Base-by-base conservation (phyloP, 78 protist species). In the Dictyostelium citrinum region DNA sequence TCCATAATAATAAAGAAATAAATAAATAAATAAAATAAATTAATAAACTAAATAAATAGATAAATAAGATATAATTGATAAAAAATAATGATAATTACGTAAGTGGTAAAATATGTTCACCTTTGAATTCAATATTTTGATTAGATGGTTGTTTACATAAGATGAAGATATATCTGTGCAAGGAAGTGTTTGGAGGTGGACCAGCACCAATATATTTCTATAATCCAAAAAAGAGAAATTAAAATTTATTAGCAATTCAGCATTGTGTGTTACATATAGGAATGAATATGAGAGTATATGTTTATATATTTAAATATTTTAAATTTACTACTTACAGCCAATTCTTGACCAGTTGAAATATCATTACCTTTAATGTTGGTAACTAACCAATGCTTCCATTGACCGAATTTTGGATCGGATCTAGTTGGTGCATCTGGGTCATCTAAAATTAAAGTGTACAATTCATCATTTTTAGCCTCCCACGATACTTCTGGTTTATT, bases 341-440 rank as follows among this genome's bases (percentile, higher is more conserved):
- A 33, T 12, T 29, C 49, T 35, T 41, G 51, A 77, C 78, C 77
- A 55, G 46, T 17, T 81, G 61, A 24, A 41, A 86, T 17, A 29
- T 86, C 79, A 55, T 86, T 86, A 20, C 84, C 83, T 77, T 82
- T 83, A 76, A 86, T 86, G 45, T 86, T 77, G 0, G 78, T 43
- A 9, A 86, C 77, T 12, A 86, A 37, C 83, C 84, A 86, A 61
- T 86, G 92, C 22, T 64, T 27, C 92, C 92, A 86, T 61, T 60
- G 75, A 31, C 70, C 45, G 24, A 24, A 86, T 20, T 55, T 86
- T 86, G 92, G 84, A 24, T 74, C 84, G 6, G 20, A n/a, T 37
- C 92, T 35, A 27, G 81, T 37, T 86, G 92, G 92, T 60, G 78
- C 92, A 77, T 86, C 92, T 61, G 92, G 92, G n/a, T 86, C 92